Evolutionary conservation across 1,284 basidiomycete genomes (phyloP).

Genomic region (Tylopilus sp.): DNA sequence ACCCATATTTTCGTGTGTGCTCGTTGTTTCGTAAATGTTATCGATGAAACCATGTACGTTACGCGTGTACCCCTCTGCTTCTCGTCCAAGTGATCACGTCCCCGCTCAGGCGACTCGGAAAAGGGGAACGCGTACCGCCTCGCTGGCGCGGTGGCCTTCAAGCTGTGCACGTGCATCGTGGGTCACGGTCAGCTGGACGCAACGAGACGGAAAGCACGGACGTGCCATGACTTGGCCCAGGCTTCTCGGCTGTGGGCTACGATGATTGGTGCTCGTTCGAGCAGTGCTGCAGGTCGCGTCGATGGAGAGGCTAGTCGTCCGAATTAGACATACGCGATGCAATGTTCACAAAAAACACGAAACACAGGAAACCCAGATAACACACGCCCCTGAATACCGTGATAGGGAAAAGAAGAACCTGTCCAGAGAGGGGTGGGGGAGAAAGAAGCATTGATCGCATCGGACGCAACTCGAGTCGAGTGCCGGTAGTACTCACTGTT

Average conservation of each 20-base stretch:
- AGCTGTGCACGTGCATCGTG: neutral
- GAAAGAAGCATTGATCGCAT: neutral
- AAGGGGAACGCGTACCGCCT: no score
- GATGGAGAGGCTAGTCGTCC: no score
- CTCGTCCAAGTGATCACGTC: no score
- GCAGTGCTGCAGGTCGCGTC: no score
- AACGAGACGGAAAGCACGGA: no score
- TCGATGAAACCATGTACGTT: neutral
- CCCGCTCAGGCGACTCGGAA: no score
- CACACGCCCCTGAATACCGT: neutral
- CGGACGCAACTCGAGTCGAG: neutral
- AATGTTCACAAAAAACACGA: neutral
- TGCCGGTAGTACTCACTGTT: constrained; percentile 5
- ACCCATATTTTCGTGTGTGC: neutral
- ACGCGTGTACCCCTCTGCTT: neutral
- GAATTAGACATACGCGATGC: no score
- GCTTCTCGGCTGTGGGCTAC: no score
- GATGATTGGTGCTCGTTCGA: no score
- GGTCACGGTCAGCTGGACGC: neutral
- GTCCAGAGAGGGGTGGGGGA: neutral
- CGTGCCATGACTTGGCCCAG: no score
- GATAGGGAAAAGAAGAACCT: neutral
- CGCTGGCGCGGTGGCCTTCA: no score
- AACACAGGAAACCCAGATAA: neutral
- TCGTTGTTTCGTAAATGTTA: constrained; percentile 1